Evolutionary conservation across 2,329 filamentous ascomycete genomes (phyloP), one percentile per base, ranked within the genome.

Genomic region (Paramyrothecium sp.): DNA sequence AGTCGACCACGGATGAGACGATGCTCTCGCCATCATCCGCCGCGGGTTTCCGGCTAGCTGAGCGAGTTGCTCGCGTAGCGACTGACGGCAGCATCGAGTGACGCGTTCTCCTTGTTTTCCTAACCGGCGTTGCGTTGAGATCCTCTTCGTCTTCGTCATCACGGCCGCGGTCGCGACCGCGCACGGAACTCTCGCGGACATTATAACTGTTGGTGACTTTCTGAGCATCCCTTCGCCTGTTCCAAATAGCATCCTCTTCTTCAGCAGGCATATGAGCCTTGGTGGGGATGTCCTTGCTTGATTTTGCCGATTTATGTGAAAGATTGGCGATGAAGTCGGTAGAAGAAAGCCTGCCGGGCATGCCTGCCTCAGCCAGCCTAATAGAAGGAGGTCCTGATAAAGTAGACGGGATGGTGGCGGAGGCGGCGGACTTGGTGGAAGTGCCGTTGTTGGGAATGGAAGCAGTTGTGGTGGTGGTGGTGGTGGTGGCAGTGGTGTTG

Each of bases 1-100:
- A 79, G 54, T 78, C 75, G 17, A 78, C 71, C 17, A 78, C 78
- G 2, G 85, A 83, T 51, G 85, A 87, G 57, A 75, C 74, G 58
- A 77, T 73, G 51, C 78, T 76, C 55, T 87, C 83, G 17, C 78
- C 69, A 58, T 85, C 82, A 61, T 87, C 83, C 68, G 81, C 73
- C 26, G 75, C 67, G 7, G 79, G 72, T 56, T 82, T 75, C 77
- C 85, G 86, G 65, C 73, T 74, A 20, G 79, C 73, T 16, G 79
- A 81, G 44, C 81, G 78, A 47, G 79, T 82, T 51, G 78, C 72
- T 53, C 80, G 73, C 51, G 69, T 73, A 60, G 68, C 75, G 59
- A 68, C 67, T 50, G 68, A 68, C 52, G 69, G 62, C 55, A 60
- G 72, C 62, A 66, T 60, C 49, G 73, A 73, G 56, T 73, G 67